Base-by-base conservation (phyloP, 768 basidiomycete genomes). In the Panaeolus cyanescens region DNA sequence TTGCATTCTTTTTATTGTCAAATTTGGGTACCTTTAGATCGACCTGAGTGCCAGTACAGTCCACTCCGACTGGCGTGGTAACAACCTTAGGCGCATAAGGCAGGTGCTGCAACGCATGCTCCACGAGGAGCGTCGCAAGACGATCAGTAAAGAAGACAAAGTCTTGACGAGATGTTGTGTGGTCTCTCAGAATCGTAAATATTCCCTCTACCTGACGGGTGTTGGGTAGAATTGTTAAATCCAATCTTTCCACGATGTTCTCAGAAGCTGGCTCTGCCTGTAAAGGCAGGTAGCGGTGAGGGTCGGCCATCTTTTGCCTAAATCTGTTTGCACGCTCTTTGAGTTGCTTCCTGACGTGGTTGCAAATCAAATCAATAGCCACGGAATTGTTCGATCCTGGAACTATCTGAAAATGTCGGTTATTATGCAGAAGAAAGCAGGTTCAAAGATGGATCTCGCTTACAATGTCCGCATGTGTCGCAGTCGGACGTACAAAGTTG, bases 111-210 rank as follows among this genome's bases (percentile, higher is more conserved):
- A 96, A 79, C 0, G 95, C 93, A 70, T 87, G 83, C 74, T 99
- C 96, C 4, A 92, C 86, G 22, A 99, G 75, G 19, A 93, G 74
- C 0, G 93, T 95, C 0, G 96, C 86, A 1, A 99, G 77, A 17
- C 96, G 84, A 71, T 97, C 95, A 0, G 86, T 86, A 70, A 94
- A 95, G 79, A 97, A 96, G 36, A 98, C 88, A 68, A 98, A 99
- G 69, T 98, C 95, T 66, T 92, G 91, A 17, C 88, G 80, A 12
- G 77, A 76, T 0, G 92, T 89, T n/a, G 76, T 81, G 59, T 76
- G 78, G 66, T 94, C 89, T 7, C 96, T 84, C 20, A 99, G 70
- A 25, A 92, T 88, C 0, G 96, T 98, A 71, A 90, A 90, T 5
- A 98, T 95, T 0, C 95, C 95, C 79, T 84, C 79, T 1, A 97